phyloP scores from a whole-genome alignment of 2,329 filamentous ascomycete species.

The Oidium heveae region DNA sequence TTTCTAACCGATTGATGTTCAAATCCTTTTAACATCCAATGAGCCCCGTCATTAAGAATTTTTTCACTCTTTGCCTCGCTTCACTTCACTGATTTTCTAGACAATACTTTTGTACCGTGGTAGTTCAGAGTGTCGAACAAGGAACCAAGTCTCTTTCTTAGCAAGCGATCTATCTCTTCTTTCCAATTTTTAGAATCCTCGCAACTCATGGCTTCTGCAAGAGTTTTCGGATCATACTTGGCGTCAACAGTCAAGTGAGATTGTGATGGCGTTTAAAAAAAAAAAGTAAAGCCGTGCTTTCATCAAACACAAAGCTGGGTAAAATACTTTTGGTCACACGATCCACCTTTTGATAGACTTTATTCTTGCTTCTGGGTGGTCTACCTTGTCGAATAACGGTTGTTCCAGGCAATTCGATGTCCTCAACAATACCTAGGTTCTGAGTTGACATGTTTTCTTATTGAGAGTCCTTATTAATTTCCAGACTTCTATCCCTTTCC shows the following conservation, averaged over 20 bases:
- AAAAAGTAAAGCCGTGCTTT: not conserved
- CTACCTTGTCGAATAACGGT: not conserved
- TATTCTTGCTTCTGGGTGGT: not conserved
- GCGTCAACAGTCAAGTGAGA: not conserved
- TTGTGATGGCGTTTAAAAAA: not conserved
- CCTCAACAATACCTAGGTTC: not conserved
- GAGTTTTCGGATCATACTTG: not conserved
- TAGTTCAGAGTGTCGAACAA: not conserved
- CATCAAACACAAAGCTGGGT: no score
- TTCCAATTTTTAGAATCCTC: not conserved
- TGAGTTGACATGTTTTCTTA: not conserved
- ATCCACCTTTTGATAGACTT: not conserved
- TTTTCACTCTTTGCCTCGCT: not conserved
- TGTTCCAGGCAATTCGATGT: not conserved
- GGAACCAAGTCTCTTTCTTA: not conserved
- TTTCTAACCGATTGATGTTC: no score
- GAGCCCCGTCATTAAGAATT: not conserved
- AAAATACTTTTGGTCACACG: not conserved
- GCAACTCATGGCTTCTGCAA: not conserved
- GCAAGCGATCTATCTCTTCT: not conserved
- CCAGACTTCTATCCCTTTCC: not conserved
- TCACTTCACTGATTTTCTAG: not conserved
- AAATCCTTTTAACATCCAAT: not conserved
- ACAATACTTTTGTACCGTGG: not conserved
- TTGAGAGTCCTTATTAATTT: not conserved